Base-by-base conservation (phyloP, 2,329 filamentous ascomycete genomes). In the Talaromyces islandicus region DNA sequence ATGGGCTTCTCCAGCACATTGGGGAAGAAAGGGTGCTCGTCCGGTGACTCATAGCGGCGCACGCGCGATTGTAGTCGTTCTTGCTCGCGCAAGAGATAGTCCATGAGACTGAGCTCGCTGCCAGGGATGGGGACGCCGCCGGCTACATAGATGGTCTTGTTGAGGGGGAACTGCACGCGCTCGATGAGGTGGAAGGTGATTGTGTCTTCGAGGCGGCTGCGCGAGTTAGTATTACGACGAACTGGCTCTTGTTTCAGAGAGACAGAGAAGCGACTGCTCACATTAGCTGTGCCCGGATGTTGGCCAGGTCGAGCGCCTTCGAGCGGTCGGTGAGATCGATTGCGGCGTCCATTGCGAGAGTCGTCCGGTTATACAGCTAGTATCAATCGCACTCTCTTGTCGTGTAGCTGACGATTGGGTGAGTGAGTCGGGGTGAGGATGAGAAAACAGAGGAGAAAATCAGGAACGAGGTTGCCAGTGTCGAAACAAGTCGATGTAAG, bases 121-220 rank as follows among this genome's bases (percentile, higher is more conserved):
- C 86, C 79, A 19, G 91, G 92, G 64, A 97, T 88, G 32, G 84
- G 80, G 52, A 97, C 83, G n/a, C 89, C 90, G 62, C 89, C 89
- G 7, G 91, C 84, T 12, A 80, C 75, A 79, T 99, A 99, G 76
- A 97, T 92, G 69, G 87, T 91, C 71, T 84, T 81, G 79, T 97
- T 97, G 65, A 95, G 83, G 4, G 93, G 91, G 75, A 97, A 99
- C 75, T 99, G 94, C n/a, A 93, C 93, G 46, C 94, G 88, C 78
- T 99, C 94, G 71, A 97, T 97, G 43, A 99, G 82, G 77, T 96
- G 90, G 77, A 96, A 97, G 66, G 91, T 96, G 71, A 99, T 97
- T 63, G 93, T 97, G 73, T 99, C 94, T 79, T 99, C 94, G 19
- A 97, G 84, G 21, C 94, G 94, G 71, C 94, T 99, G 70, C 21